Evolutionary conservation across 345 rosid species (phyloP).

Genomic region (Bruguiera gymnorhiza): DNA sequence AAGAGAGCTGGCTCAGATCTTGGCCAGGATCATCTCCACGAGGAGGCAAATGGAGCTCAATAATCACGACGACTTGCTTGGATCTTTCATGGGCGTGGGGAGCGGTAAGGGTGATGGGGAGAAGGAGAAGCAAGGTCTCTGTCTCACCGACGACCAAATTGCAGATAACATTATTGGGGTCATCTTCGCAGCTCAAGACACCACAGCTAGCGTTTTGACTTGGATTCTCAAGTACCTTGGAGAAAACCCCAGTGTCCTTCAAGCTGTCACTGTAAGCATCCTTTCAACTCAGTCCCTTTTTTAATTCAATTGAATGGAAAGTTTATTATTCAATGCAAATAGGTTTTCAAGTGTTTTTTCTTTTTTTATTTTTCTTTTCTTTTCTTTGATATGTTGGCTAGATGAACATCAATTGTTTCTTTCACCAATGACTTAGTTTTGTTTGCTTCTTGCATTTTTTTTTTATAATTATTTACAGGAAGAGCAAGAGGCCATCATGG

Average conservation of each 20-base stretch:
- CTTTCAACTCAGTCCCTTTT: neutral
- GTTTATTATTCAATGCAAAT: neutral
- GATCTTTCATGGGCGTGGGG: constrained; percentile 73
- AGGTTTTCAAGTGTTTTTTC: neutral
- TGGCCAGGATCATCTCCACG: constrained; percentile 52
- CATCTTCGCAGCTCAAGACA: constrained; percentile 86
- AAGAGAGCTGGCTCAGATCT: constrained; percentile 63
- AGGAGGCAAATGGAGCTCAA: constrained; percentile 46
- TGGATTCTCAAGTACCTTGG: constrained; percentile 85
- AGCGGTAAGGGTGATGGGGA: constrained; percentile 27
- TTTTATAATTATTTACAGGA: constrained; percentile 33
- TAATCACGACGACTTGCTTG: constrained; percentile 57
- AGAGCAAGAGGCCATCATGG: constrained; percentile 59
- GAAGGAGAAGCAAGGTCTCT: too few relatives aligned
- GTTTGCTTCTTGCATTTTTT: neutral
- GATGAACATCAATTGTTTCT: neutral
- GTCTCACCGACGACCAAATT: constrained; percentile 65
- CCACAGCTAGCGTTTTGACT: constrained; percentile 78
- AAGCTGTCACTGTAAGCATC: constrained; percentile 68
- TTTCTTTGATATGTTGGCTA: neutral
- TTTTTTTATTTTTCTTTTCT: neutral
- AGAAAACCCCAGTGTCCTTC: constrained; percentile 62
- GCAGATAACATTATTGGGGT: constrained; percentile 89
- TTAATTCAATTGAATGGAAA: neutral
- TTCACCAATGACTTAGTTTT: constrained; percentile 9